Evolutionary conservation across 2,329 filamentous ascomycete species (phyloP).

Genomic region (Penicillium sp.): DNA sequence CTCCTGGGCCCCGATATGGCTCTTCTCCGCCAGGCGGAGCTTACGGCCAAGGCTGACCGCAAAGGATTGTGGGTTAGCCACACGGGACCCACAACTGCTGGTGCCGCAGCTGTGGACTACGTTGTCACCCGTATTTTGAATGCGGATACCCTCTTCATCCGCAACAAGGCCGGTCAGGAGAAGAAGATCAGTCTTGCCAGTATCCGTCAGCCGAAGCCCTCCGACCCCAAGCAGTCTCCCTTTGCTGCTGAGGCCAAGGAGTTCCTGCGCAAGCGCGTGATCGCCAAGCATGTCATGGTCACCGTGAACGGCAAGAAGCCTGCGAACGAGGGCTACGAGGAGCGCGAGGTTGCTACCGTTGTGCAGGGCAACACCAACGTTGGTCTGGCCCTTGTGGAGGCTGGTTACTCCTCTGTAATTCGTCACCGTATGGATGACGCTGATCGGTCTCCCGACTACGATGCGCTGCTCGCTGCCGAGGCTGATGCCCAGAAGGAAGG

Average conservation of each 20-base stretch:
- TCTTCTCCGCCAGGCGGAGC: constrained; percentile 79
- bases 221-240: constrained; percentile 80
- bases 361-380: constrained; percentile 82
- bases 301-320: constrained; percentile 87
- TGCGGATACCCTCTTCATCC: constrained; percentile 83
- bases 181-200: constrained; percentile 92
- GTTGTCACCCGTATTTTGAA: constrained; percentile 81
- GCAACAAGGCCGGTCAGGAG: constrained; percentile 79
- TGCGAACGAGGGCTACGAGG: constrained; percentile 85
- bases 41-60: constrained; percentile 72
- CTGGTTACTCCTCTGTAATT: constrained; percentile 90
- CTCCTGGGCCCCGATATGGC: constrained; percentile 88
- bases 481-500: constrained; percentile 72
- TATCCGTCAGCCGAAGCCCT: constrained; percentile 85
- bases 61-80: constrained; percentile 79
- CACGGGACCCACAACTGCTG: constrained; percentile 62
- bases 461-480: constrained; percentile 53
- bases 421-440: constrained; percentile 92
- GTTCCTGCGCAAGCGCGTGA: constrained; percentile 86
- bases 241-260: constrained; percentile 95
- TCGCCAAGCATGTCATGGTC: constrained; percentile 92
- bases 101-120: constrained; percentile 66
- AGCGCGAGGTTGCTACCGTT: constrained; percentile 89
- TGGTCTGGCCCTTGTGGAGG: constrained; percentile 79
- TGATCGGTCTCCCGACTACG: constrained; percentile 90